Evolutionary conservation across 441 rosid species (phyloP), one percentile per base, ranked within the genome.

Genomic region (Sinapis alba): DNA sequence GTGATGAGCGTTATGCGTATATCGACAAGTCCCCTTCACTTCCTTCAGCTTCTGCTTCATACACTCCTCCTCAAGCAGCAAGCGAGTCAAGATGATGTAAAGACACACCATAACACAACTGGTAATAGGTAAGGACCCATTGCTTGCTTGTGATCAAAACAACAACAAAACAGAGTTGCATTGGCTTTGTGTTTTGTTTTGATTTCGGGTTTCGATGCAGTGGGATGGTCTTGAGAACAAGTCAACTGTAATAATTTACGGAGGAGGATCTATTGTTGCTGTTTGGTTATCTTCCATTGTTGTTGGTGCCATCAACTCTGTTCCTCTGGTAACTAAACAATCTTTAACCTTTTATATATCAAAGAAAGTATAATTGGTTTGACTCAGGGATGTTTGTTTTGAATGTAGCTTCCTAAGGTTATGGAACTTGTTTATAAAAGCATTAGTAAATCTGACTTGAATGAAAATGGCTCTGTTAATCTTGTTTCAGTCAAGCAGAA

Each of bases 181-280:
- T 54, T 38, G 45, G 45, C 36, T 54, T 18, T 53, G 20, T 10
- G 26, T 72, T 50, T 20, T 62, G 23, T 30, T 30, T 28, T 28
- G 34, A 28, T 28, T 30, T 6, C 7, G 8, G 10, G 34, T 66
- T 45, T 23, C 30, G 65, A 36, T 62, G 32, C 70, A 94, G 98
- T 96, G 99, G 99, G 99, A 96, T 82, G 94, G 80, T 57, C 78
- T 96, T 66, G 99, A 96, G 82, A 90, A 93, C 91, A 93, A 96
- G 82, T 86, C 99, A 38, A 93, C 98, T 0, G 98, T 96, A 8
- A 56, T 96, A 62, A 54, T 91, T 0, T 93, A 93, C 66, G 98
- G 98, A 79, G 96, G 98, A 38, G 98, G 98, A 59, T 96, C 94
- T 20, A 65, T 89, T 63, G 92, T 93, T 75, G 94, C 90, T 1